phyloP scores from a whole-genome alignment of 2,329 filamentous ascomycete genomes.

The Talaromyces sp. region DNA sequence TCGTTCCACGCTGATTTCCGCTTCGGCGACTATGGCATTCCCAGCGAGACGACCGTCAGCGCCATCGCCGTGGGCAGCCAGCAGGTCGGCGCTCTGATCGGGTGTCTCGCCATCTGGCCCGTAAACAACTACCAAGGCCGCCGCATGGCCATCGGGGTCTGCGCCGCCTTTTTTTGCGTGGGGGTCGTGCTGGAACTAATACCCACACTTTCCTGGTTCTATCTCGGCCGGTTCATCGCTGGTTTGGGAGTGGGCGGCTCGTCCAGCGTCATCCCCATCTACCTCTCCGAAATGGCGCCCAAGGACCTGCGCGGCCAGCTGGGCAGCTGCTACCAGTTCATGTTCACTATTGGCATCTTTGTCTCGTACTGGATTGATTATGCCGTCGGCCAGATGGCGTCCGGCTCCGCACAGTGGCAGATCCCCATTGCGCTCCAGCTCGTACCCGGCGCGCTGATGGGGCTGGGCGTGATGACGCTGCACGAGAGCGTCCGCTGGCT shows the following conservation, averaged over 20 bases:
- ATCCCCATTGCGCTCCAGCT: slow-evolving; percentile 53
- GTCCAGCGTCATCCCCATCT: slow-evolving; percentile 41
- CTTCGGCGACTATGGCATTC: slow-evolving; percentile 26
- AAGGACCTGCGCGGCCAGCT: slow-evolving; percentile 46
- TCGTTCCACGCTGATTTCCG: slow-evolving; percentile 42
- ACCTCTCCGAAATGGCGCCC: slow-evolving; percentile 43
- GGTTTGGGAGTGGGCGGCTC: slow-evolving; percentile 48
- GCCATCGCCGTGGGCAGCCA: slow-evolving; percentile 50
- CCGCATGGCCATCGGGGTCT: slow-evolving; percentile 41
- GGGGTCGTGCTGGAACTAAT: slow-evolving; percentile 45
- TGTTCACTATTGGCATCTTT: slow-evolving; percentile 49
- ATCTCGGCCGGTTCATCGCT: slow-evolving; percentile 45
- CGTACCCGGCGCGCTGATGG: slow-evolving; percentile 44
- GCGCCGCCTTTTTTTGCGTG: slow-evolving; percentile 44
- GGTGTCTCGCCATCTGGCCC: slow-evolving; percentile 48
- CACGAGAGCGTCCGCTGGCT: slow-evolving; percentile 51
- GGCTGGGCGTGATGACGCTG: slow-evolving; percentile 46
- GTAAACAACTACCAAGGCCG: slow-evolving; percentile 45
- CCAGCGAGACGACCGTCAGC: slow-evolving; percentile 40
- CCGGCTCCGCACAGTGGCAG: slow-evolving; percentile 48
- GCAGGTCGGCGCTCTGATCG: slow-evolving; percentile 50
- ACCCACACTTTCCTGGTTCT: slow-evolving; percentile 43
- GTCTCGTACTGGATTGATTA: slow-evolving; percentile 54
- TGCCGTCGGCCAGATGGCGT: slow-evolving; percentile 25
- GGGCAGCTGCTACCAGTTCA: slow-evolving; percentile 50